These are phyloP conservation scores for Quercus aquifolioides DNA, from an alignment of 306 rosid genomes.

Conservation along the genomic window DNA sequence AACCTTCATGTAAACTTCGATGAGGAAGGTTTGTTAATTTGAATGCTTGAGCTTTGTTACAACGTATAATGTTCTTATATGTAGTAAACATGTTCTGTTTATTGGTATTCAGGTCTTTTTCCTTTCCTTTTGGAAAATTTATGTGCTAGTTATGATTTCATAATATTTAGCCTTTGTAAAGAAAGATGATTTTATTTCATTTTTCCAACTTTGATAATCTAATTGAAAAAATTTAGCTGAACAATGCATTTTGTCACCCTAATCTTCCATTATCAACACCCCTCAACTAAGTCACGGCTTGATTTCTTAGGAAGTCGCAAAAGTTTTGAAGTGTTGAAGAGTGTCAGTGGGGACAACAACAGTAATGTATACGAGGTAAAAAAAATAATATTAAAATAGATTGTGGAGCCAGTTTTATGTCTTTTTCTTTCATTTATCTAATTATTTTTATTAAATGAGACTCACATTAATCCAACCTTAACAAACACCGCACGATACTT, in stretches of 20 bases:
- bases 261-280: not conserved
- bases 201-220: not conserved
- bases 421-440: too few relatives aligned
- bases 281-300: not conserved
- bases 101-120: not conserved
- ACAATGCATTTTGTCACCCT: too few relatives aligned
- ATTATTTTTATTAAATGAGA: too few relatives aligned
- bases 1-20: constrained; percentile 75
- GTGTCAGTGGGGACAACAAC: constrained; percentile 81
- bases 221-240: not conserved
- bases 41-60: constrained; percentile 1
- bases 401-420: too few relatives aligned
- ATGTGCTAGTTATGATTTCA: not conserved
- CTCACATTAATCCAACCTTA: too few relatives aligned
- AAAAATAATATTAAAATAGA: too few relatives aligned
- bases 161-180: not conserved
- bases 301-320: constrained; percentile 78
- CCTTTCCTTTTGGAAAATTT: not conserved
- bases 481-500: too few relatives aligned
- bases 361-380: constrained; percentile 85
- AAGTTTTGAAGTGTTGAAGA: constrained; percentile 89
- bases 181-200: not conserved
- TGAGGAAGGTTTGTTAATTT: constrained; percentile 60
- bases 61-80: not conserved
- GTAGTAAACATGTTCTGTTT: not conserved